A percentile compares a stretch with the other conserved stretches of the same genome.
Conservation (phyloP, 805 yeast genomes). For the Cyberlindnera americana region DNA sequence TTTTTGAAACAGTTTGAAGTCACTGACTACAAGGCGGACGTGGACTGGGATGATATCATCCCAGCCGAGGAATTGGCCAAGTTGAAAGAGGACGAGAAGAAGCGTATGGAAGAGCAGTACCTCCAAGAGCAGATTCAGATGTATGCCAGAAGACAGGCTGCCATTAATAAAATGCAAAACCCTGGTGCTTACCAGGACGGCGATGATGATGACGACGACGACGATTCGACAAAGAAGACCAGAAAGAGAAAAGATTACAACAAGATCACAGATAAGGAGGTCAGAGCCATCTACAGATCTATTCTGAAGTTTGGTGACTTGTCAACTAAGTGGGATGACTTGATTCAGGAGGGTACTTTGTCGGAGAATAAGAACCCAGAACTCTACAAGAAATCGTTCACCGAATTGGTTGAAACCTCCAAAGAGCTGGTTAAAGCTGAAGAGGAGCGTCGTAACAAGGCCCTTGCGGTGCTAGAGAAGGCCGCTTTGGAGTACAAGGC, state of each 20-base stretch:
- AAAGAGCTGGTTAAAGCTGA: constrained; percentile 59
- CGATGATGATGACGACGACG: constrained; percentile 39
- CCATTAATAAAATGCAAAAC: constrained; percentile 56
- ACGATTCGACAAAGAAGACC: constrained; percentile 30
- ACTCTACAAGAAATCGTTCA: constrained; percentile 66
- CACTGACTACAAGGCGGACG: constrained; percentile 96
- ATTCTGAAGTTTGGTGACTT: constrained; percentile 81
- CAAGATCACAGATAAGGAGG: constrained; percentile 76
- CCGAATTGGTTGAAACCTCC: constrained; percentile 65
- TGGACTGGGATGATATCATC: constrained; percentile 98
- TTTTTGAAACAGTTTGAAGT: constrained; percentile 96
- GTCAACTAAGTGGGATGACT: constrained; percentile 70
- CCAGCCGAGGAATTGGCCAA: constrained; percentile 90
- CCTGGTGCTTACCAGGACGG: constrained; percentile 40
- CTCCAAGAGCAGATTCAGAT: constrained; percentile 86
- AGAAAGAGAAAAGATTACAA: constrained; percentile 39
- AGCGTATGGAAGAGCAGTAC: constrained; percentile 78
- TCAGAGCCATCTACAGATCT: constrained; percentile 80
- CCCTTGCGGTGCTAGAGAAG: constrained; percentile 54
- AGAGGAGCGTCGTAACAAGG: constrained; percentile 56
- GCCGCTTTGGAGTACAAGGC: constrained; percentile 55
- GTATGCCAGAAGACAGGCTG: constrained; percentile 77
- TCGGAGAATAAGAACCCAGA: constrained; percentile 83
- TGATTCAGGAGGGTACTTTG: constrained; percentile 85
- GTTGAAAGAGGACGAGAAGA: constrained; percentile 88